Evolutionary conservation across 2,329 filamentous ascomycete species (phyloP), one percentile per base, ranked within the genome.

Genomic region (Phyllachora maydis): DNA sequence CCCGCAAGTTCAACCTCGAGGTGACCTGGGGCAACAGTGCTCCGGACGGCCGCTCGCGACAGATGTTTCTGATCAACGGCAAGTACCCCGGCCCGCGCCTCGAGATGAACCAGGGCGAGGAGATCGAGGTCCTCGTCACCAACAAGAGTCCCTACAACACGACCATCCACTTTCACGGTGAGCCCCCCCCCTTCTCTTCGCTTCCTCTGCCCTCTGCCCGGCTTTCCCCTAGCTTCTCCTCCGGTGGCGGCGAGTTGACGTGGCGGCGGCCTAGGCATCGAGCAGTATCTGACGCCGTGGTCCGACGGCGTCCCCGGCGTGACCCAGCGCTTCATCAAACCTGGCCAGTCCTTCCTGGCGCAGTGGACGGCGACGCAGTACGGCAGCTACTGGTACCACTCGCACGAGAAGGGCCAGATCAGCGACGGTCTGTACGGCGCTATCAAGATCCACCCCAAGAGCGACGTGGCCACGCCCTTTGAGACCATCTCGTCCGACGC

Each of bases 311-410:
- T 64, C 0, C 59, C 63, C 1, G 65, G 65, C 2, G 38, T 70
- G 3, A 53, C 56, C 1, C 65, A 71, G 33, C 44, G 44, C 4
- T 43, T 54, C 4, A 66, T 71, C 26, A 34, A 42, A 8, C 51
- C 61, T 1, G 54, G 54, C 2, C 34, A 38, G 3, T 47, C 39
- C 14, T 71, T 59, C 32, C 45, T 48, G 0, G 65, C 71, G 35
- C 46, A 44, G 16, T 72, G 59, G 47, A 52, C 44, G n/a, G 64
- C 65, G 0, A 50, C 47, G 0, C 54, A 65, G 26, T 56, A 62
- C 32, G 67, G 67, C 3, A 56, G 54, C 19, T 66, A 63, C 40
- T 69, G 59, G 49, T 72, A 71, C 32, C 66, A 71, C 40, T 54
- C 61, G 0, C 66, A 72, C 34, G 49, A 50, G 13, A 43, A 47